Evolutionary conservation across 2,329 filamentous ascomycete species (phyloP), one percentile per base, ranked within the genome.

Genomic region (Grosmannia clavigera): DNA sequence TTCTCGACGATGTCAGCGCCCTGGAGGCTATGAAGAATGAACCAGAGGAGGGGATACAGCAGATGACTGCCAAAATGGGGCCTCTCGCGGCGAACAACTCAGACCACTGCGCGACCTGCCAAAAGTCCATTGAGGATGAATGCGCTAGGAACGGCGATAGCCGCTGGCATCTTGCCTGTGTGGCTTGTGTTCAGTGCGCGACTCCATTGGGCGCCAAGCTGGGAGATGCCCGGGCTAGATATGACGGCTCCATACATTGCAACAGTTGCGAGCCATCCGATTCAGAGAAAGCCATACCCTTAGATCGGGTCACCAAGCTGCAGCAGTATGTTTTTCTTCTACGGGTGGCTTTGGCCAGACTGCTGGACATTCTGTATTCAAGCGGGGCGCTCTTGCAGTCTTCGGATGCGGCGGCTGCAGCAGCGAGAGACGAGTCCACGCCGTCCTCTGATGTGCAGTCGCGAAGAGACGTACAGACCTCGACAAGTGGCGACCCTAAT

Each of bases 321-420:
- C 87, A 94, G 69, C 92, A 99, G 75, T 99, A 96, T 70, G 86
- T 96, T 6, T 96, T 96, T 72, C 77, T 99, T 25, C 79, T 99
- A 50, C 85, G 90, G 67, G 94, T 99, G 27, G 94, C 94, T 22
- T 81, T 99, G 65, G 94, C 94, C 29, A 81, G 94, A 61, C 79
- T 99, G 29, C 78, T 99, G 63, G 88, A 92, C 53, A 95, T 95
- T 35, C 80, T 99, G 40, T 85, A 90, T 64, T 88, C 81, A 65
- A 94, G 85, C 65, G 92, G 92, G 60, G 88, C 90, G 31, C 75
- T 97, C 55, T 86, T 91, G 59, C 84, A 85, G 63, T 83, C 84
- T 46, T 87, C 91, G 1, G 61, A 58, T 1, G 59, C 51, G 3
- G 58, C 55, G 2, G 55, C 53, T 14, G 60, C 25, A 2, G 40